These are phyloP conservation scores for Thalia dealbata DNA, from an alignment of 176 grass and related monocot species.

Conservation along the genomic window DNA sequence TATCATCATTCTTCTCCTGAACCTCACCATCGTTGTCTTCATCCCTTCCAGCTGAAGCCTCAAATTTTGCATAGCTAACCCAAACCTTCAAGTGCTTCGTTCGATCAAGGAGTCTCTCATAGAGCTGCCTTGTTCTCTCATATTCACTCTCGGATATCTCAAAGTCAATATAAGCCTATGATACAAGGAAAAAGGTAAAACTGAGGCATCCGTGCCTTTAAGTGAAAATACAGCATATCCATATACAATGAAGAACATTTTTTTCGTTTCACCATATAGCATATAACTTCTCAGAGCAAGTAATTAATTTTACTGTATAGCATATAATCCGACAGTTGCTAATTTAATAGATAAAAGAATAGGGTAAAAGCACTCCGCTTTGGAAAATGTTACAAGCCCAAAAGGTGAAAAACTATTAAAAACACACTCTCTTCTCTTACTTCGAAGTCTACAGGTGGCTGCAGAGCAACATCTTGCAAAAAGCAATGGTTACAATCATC, in stretches of 20 bases:
- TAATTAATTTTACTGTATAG: too few species aligned
- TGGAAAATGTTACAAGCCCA: too few species aligned
- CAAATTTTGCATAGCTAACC: constrained; percentile 84
- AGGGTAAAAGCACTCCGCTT: too few species aligned
- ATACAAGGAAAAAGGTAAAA: background rate
- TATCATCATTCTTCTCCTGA: constrained; percentile 29
- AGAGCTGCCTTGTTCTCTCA: constrained; percentile 58
- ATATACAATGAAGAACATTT: background rate
- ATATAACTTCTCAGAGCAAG: background rate
- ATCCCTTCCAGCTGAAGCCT: constrained; percentile 52
- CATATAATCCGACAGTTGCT: too few species aligned
- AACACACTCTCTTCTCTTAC: too few species aligned
- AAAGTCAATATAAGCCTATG: constrained; percentile 75
- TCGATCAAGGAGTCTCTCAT: constrained; percentile 76
- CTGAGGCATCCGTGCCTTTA: background rate
- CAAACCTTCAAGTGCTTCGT: constrained; percentile 89
- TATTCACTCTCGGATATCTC: constrained; percentile 74
- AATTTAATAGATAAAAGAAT: too few species aligned
- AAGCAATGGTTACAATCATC: too few species aligned
- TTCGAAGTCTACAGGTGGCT: too few species aligned
- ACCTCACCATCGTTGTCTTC: constrained; percentile 35
- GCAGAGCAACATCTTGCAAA: too few species aligned
- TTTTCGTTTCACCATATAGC: background rate
- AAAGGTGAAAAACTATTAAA: too few species aligned
- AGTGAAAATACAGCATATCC: background rate